These are phyloP conservation scores for Lasiodiplodia hormozganensis DNA, from an alignment of 2,329 filamentous ascomycete species.

Conservation along the genomic window DNA sequence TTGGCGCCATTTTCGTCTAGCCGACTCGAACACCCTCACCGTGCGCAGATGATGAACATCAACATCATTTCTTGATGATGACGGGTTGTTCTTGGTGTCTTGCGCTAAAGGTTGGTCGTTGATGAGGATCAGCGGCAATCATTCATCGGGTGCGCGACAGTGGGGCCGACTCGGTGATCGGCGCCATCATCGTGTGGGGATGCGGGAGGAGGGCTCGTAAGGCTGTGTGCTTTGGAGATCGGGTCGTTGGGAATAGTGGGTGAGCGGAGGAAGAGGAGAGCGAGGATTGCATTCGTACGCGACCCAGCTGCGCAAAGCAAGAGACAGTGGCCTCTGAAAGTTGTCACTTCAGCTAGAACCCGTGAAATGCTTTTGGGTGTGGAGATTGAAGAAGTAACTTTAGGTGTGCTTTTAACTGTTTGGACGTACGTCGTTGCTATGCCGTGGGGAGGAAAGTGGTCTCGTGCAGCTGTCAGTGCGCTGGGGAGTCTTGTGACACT, in stretches of 20 bases:
- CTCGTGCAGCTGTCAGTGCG: too few species aligned
- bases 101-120: neutral
- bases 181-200: neutral
- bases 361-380: neutral
- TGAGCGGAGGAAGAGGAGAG: neutral
- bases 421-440: too few species aligned
- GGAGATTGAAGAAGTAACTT: too few species aligned
- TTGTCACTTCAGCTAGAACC: neutral
- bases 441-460: too few species aligned
- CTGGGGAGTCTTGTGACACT: too few species aligned
- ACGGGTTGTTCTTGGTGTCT: neutral
- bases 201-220: neutral
- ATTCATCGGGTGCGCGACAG: neutral
- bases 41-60: neutral
- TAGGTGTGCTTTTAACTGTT: too few species aligned
- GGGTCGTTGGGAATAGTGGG: neutral
- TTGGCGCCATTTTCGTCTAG: neutral
- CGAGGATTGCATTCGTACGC: neutral
- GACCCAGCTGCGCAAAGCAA: neutral
- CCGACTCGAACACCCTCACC: neutral
- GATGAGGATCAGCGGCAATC: conserved; percentile 9
- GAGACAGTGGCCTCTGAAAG: neutral
- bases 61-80: neutral
- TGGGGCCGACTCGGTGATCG: neutral
- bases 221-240: neutral